Conservation (phyloP, 140 eudicot species). For the Anethum foeniculum region DNA sequence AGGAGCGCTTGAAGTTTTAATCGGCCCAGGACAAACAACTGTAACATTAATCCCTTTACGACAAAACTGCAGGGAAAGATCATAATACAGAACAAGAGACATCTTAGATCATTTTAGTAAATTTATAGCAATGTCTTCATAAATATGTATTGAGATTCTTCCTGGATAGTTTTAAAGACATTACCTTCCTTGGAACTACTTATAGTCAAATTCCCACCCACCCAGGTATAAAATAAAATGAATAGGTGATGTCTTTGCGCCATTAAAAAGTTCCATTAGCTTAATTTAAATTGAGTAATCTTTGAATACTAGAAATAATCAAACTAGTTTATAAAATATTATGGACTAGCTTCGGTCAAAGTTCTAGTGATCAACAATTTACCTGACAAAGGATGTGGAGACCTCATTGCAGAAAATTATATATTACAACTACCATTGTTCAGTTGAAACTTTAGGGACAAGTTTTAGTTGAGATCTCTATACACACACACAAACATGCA, state of each 20-base stretch:
- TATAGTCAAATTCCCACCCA: not conserved
- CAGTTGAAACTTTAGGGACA: not conserved
- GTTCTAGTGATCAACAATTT: not conserved
- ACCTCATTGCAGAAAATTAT: not conserved
- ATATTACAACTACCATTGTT: not conserved
- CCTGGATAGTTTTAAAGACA: not conserved
- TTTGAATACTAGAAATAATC: not conserved
- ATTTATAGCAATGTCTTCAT: not conserved
- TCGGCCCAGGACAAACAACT: slow-evolving; percentile 94
- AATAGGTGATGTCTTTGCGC: not conserved
- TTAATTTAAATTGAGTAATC: not conserved
- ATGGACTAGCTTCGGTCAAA: not conserved
- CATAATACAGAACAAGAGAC: not conserved
- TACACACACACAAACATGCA: not conserved
- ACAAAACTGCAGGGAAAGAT: slow-evolving; percentile 47
- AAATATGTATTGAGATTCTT: not conserved
- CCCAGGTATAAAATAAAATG: not conserved
- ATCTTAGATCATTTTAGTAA: slow-evolving; percentile 1
- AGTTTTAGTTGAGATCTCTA: not conserved
- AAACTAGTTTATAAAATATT: not conserved
- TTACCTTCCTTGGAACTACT: not conserved
- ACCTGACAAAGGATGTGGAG: not conserved
- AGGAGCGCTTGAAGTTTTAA: slow-evolving; percentile 52
- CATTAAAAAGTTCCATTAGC: not conserved
- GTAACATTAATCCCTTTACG: slow-evolving; percentile 86